Base-by-base conservation (phyloP, 306 rosid species). In the Acacia acuminata region DNA sequence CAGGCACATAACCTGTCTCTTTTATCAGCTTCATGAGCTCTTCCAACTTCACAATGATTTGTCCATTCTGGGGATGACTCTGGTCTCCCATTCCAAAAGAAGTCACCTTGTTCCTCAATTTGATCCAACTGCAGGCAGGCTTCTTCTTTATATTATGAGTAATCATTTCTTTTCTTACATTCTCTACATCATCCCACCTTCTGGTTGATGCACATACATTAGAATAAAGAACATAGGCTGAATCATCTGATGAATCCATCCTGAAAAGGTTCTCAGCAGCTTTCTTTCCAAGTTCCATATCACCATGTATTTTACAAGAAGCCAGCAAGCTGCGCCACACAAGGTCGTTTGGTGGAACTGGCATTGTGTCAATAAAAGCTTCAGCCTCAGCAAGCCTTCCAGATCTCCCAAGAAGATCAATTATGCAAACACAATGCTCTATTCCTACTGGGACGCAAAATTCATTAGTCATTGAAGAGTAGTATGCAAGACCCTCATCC, bases 381-480 rank as follows among this genome's bases (percentile, higher is more conserved):
- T 92, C 92, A 40, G 98, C 99, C 42, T 93, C 98, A 47, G 84
- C 74, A 60, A 96, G 97, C 89, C 91, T 88, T 83, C 99, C 99
- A 0, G 97, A 87, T 75, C 99, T 83, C 66, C 99, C 99, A 63
- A 96, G 99, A 79, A 96, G 99, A 88, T 96, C 98, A 78, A 96
- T 85, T 32, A 96, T 81, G 88, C 97, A 93, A 50, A 89, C 96
- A 82, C 96, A 96, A 78, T 96, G 99, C 80, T 92, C 99, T 76
- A 92, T 89, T 86, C 85, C 94, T 13, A 80, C 81, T n/a, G 74
- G 83, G 71, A 96, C 87, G 48, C 92, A 83, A 38, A 86, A 92
- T 79, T 85, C 85, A 19, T 81, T 79, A 65, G 93, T 84, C 97
- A 96, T 96, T 64, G 89, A 82, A 69, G 85, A 78, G 82, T 87